Conservation (phyloP, 1,139 yeast species). For the Kurtzmaniella quercitrusa region DNA sequence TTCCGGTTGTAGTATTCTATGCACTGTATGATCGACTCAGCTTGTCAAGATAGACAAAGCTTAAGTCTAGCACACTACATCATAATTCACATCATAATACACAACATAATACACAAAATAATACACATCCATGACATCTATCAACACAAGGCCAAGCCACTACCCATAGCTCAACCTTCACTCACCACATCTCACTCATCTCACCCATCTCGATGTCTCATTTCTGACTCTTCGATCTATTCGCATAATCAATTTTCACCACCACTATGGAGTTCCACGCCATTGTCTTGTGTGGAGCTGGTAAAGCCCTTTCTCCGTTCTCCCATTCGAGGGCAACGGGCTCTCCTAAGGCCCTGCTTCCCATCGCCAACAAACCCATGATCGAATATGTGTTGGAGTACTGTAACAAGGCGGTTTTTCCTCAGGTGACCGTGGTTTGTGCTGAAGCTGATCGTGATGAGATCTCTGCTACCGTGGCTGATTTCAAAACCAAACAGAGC, state of each 20-base stretch:
- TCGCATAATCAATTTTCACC: neutral
- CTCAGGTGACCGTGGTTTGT: conserved; percentile 42
- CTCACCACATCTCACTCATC: no score
- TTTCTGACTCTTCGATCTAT: neutral
- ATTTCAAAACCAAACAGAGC: conserved; percentile 30
- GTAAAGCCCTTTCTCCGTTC: conserved; percentile 68
- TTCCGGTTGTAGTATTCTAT: no score
- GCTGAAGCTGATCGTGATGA: conserved; percentile 24
- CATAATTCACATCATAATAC: no score
- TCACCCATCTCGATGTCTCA: neutral
- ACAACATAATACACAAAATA: no score
- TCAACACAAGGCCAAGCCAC: no score
- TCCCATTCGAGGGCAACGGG: conserved; percentile 58
- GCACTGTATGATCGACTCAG: no score
- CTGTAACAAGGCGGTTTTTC: conserved; percentile 85
- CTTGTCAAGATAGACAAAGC: no score
- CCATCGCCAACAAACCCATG: conserved; percentile 90
- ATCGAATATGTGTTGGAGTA: conserved; percentile 83
- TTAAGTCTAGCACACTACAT: no score
- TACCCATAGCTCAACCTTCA: no score
- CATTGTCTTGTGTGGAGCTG: conserved; percentile 82
- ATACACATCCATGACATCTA: no score
- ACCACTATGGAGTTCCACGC: conserved; percentile 82
- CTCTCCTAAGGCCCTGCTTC: conserved; percentile 76
- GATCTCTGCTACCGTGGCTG: conserved; percentile 41